Evolutionary conservation across 805 yeast genomes (phyloP).

Genomic region (Geotrichum ghanense): DNA sequence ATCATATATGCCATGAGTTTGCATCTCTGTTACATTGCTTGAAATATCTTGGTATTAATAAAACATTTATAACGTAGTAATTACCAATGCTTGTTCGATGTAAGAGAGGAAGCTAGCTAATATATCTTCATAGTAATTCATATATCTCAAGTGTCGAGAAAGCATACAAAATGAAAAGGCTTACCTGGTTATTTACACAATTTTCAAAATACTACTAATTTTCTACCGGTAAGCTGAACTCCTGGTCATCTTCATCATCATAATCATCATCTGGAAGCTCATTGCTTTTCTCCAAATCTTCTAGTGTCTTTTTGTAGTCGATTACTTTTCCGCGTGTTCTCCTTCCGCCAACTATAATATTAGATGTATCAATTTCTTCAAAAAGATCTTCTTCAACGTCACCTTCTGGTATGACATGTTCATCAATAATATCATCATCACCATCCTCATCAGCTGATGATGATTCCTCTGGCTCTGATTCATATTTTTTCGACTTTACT

Average conservation of each 20-base stretch:
- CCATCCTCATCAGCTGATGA: conserved; percentile 32
- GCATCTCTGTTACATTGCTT: no score
- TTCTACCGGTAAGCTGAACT: conserved; percentile 33
- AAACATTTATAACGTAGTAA: no score
- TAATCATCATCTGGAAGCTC: conserved; percentile 31
- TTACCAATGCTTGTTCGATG: no score
- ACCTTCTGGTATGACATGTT: conserved; percentile 27
- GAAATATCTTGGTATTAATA: no score
- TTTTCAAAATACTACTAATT: neutral
- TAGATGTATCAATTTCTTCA: conserved; percentile 67
- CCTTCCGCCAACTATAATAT: conserved; percentile 64
- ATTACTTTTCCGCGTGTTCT: conserved; percentile 86
- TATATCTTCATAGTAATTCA: neutral
- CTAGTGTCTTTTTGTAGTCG: conserved; percentile 75
- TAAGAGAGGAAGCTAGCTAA: no score
- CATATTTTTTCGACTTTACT: conserved; percentile 26
- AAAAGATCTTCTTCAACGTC: conserved; percentile 69
- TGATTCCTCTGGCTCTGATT: conserved; percentile 43
- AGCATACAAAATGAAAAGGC: no score
- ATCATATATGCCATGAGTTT: no score
- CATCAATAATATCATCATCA: conserved; percentile 27
- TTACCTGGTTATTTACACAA: no score
- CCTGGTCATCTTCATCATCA: conserved; percentile 32
- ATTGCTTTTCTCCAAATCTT: conserved; percentile 46
- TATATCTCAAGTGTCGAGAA: neutral